Evolutionary conservation across 2,329 filamentous ascomycete genomes (phyloP).

Genomic region (Colletotrichum liriopes): DNA sequence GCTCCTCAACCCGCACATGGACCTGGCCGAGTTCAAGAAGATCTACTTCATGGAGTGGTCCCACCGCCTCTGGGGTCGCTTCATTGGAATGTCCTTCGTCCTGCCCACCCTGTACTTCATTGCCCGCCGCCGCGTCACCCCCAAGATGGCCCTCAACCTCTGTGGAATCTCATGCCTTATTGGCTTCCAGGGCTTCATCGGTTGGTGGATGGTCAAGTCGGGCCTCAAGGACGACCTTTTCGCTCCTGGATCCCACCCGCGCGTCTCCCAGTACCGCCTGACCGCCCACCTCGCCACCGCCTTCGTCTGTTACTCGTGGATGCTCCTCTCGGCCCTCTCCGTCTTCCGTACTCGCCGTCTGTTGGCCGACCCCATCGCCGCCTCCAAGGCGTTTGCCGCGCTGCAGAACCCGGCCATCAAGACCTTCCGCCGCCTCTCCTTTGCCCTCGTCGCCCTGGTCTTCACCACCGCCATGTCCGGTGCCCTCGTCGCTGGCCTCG

Average conservation of each 20-base stretch:
- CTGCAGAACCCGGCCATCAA: conserved; percentile 79
- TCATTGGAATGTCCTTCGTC: conserved; percentile 92
- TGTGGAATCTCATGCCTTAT: conserved; percentile 90
- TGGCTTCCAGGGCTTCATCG: conserved; percentile 94
- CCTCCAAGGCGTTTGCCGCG: conserved; percentile 71
- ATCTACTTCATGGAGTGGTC: conserved; percentile 99
- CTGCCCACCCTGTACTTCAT: conserved; percentile 92
- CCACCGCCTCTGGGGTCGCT: conserved; percentile 93
- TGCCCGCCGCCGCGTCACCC: conserved; percentile 82
- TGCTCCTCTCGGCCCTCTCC: conserved; percentile 90
- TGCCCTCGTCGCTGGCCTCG: conserved; percentile 92
- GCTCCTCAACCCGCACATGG: conserved; percentile 94
- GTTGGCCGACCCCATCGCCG: conserved; percentile 76
- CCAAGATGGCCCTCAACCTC: conserved; percentile 83
- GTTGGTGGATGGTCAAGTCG: conserved; percentile 99
- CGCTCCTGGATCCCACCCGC: conserved; percentile 88
- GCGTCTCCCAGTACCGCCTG: conserved; percentile 94
- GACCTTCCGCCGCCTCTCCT: conserved; percentile 81
- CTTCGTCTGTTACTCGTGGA: conserved; percentile 93
- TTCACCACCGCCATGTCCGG: conserved; percentile 95
- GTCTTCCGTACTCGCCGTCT: conserved; percentile 85
- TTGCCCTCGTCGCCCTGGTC: conserved; percentile 80
- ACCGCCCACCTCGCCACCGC: conserved; percentile 91
- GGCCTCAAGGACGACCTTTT: conserved; percentile 97
- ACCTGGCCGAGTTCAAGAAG: conserved; percentile 92